Conservation (phyloP, 2,329 filamentous ascomycete species). For the Xenosphaeropsis pyriputrescens region DNA sequence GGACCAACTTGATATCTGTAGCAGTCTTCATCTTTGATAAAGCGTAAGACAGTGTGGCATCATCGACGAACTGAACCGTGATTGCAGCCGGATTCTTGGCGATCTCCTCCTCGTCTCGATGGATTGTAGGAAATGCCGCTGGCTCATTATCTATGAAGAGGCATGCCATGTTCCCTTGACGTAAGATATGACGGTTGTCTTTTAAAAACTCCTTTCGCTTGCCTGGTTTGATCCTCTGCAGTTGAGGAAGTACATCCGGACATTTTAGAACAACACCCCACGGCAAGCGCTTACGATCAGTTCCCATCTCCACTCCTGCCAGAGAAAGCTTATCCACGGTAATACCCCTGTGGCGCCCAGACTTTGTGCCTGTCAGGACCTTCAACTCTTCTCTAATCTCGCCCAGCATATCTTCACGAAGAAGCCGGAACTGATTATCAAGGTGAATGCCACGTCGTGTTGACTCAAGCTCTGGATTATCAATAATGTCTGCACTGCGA, state of each 20-base stretch:
- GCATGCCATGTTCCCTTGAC: constrained; percentile 46
- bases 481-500: constrained; percentile 32
- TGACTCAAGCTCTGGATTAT: constrained; percentile 17
- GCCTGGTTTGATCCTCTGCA: constrained; percentile 16
- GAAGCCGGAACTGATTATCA: constrained; percentile 58
- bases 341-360: constrained; percentile 22
- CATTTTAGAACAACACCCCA: constrained; percentile 26
- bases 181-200: constrained; percentile 33
- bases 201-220: constrained; percentile 29
- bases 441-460: constrained; percentile 34
- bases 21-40: constrained; percentile 26
- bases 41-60: constrained; percentile 26
- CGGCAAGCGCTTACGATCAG: constrained; percentile 12
- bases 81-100: constrained; percentile 27
- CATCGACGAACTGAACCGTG: constrained; percentile 33
- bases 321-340: constrained; percentile 25
- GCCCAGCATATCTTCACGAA: constrained; percentile 56
- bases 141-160: constrained; percentile 35
- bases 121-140: constrained; percentile 43
- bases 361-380: constrained; percentile 30
- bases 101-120: constrained; percentile 34
- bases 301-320: constrained; percentile 7
- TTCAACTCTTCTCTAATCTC: constrained; percentile 49
- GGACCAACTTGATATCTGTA: constrained; percentile 29
- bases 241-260: constrained; percentile 26